Base-by-base conservation (phyloP, 768 basidiomycete species). In the Leucosporidium yakuticum region DNA sequence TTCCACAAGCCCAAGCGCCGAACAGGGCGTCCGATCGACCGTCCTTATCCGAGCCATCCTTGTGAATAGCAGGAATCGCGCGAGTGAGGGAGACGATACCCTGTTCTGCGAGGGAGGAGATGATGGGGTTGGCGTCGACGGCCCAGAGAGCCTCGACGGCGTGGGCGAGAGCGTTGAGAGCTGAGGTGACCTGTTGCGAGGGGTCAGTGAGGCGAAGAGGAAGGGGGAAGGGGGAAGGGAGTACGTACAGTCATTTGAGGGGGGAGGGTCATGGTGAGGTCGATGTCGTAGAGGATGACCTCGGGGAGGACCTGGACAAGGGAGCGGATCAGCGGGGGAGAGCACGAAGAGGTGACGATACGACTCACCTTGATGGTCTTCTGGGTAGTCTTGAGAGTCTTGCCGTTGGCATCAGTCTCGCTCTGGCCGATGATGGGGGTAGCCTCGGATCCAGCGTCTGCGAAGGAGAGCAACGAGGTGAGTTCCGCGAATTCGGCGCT, bases 81-180 rank as follows among this genome's bases (percentile, higher is more conserved):
- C 67, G 67, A 0, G 79, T 77, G 44, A 82, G 69, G 23, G 70
- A 74, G 12, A 71, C 68, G 49, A 81, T 79, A 34, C 81, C 81
- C 64, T 81, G 77, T 32, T 78, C 73, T 4, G 81, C 81, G 49
- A 80, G 74, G 21, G 75, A 69, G 50, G 78, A 77, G 27, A 76
- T 78, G 61, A 82, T 76, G 2, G 81, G 81, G 64, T 81, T 82
- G 1, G 76, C 71, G 8, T 81, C 78, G 55, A 74, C 62, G 5
- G 81, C 76, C 72, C 81, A 82, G 6, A 82, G 73, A 0, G 81
- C 81, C 58, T 82, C 81, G 34, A 82, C 79, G n/a, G 74, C 78
- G 64, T 82, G 81, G 1, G 80, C 81, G 64, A 82, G 79, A 14
- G 81, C 81, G 73, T 82, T 82, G 54, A 81, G 71, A 14, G 80